phyloP scores from a whole-genome alignment of 129 eudicot species.

The Smallanthus sonchifolius region DNA sequence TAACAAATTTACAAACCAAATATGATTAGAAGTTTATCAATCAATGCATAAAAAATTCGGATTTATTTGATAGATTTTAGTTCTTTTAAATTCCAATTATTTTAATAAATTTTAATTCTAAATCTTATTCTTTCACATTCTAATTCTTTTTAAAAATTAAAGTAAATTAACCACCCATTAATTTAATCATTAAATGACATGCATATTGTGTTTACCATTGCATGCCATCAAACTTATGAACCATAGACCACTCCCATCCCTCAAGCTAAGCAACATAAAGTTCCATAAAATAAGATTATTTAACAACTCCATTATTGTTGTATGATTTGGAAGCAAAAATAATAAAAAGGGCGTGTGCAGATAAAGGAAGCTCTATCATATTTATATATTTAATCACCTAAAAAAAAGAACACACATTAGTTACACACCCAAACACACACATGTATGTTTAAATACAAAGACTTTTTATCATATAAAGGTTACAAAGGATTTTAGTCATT shows the following conservation, averaged over 20 bases:
- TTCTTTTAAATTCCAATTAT: too few species aligned
- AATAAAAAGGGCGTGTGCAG: slow-evolving; percentile 3
- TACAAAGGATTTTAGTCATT: too few species aligned
- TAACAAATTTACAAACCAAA: not conserved
- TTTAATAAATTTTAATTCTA: too few species aligned
- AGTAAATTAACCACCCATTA: not conserved
- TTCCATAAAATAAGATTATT: not conserved
- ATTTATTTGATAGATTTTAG: too few species aligned
- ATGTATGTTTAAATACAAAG: too few species aligned
- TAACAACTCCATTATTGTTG: slow-evolving; percentile 10
- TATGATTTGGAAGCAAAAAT: slow-evolving; percentile 20
- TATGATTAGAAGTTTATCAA: too few species aligned
- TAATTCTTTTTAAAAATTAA: too few species aligned
- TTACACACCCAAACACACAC: too few species aligned
- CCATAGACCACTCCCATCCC: slow-evolving; percentile 11
- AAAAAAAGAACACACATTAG: too few species aligned
- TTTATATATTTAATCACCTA: not conserved
- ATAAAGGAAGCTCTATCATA: slow-evolving; percentile 10
- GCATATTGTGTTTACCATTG: not conserved
- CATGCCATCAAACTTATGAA: not conserved
- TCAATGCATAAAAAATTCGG: too few species aligned
- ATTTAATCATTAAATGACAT: not conserved
- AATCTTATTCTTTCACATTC: not conserved
- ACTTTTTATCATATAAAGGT: too few species aligned
- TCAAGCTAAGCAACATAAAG: slow-evolving; percentile 31